Base-by-base conservation (phyloP, 306 rosid species). In the Malus asiatica region DNA sequence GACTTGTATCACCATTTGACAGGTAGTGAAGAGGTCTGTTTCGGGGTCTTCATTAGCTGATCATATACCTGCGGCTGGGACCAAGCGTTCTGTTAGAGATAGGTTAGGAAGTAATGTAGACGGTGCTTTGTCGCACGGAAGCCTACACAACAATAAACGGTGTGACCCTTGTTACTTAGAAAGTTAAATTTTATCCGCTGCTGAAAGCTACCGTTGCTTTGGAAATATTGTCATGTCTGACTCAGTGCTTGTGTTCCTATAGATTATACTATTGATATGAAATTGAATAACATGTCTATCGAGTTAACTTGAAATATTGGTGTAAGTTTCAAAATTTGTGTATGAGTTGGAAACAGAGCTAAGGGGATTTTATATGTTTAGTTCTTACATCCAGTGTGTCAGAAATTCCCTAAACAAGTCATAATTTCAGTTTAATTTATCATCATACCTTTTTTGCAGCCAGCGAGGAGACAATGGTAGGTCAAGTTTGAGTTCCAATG, bases 11-110 rank as follows among this genome's bases (percentile, higher is more conserved):
- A 30, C 42, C 33, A 10, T 53, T 64, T 63, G 58, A 67, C 64
- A 94, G 97, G 98, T 94, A 76, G 98, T 94, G 33, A 89, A 90
- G 92, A 90, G 88, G 88, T 83, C 81, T 35, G 70, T 74, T 23
- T 86, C 91, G 68, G 69, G 70, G 30, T 44, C 85, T 79, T 80
- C 90, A 51, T 77, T 76, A 79, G 70, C 85, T 79, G 86, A 83
- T 66, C 81, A 89, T 78, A 27, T 82, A 68, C 78, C 82, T n/a
- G 70, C 76, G 8, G 76, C 83, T 60, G 95, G 98, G 81, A 77
- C 88, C 61, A 94, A 94, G 85, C 89, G 98, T 77, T 92, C 96
- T 68, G 86, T 94, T 40, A 85, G 97, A 88, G 98, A 94, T 76
- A 92, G 97, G 78, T 86, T 94, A 79, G 96, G 96, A 76, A 75